A percentile compares a stretch with the other conserved stretches of the same genome.
Conservation (phyloP, 2,329 filamentous ascomycete genomes). For the Verticillium alfalfae region DNA sequence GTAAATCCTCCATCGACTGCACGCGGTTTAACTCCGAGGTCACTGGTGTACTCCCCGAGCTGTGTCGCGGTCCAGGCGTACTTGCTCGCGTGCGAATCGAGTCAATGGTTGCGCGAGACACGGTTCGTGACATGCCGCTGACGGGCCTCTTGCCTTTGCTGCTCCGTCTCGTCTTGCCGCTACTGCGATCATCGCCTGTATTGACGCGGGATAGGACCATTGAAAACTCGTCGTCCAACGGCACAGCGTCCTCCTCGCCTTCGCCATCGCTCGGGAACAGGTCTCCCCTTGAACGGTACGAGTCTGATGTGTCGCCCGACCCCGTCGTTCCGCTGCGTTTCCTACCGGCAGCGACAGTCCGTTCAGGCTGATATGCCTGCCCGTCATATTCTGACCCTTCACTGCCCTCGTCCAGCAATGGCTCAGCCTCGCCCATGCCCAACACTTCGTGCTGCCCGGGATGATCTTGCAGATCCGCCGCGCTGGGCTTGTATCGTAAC, state of each 20-base stretch:
- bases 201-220: slow-evolving; percentile 70
- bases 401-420: slow-evolving; percentile 48
- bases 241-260: slow-evolving; percentile 89
- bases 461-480: slow-evolving; percentile 84
- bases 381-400: slow-evolving; percentile 10
- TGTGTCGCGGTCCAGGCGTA: slow-evolving; percentile 15
- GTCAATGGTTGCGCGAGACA: slow-evolving; percentile 54
- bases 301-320: slow-evolving; percentile 79
- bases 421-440: slow-evolving; percentile 55
- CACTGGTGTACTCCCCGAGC: slow-evolving; percentile 18
- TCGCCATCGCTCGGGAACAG: slow-evolving; percentile 81
- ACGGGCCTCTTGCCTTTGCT: slow-evolving; percentile 54
- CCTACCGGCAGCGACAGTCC: slow-evolving; percentile 33
- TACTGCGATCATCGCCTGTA: slow-evolving; percentile 61
- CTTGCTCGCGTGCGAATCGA: slow-evolving; percentile 29
- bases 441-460: slow-evolving; percentile 49
- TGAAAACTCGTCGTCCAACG: slow-evolving; percentile 87
- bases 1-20: slow-evolving; percentile 45
- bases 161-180: slow-evolving; percentile 43
- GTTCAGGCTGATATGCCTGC: slow-evolving; percentile 15
- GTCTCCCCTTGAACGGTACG: slow-evolving; percentile 81
- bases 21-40: slow-evolving; percentile 31
- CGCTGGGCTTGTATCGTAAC: slow-evolving; percentile 82
- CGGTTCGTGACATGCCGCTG: slow-evolving; percentile 40
- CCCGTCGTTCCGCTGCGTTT: slow-evolving; percentile 73